phyloP scores from a whole-genome alignment of 2,329 filamentous ascomycete species.

The Xylariaceae sp. region DNA sequence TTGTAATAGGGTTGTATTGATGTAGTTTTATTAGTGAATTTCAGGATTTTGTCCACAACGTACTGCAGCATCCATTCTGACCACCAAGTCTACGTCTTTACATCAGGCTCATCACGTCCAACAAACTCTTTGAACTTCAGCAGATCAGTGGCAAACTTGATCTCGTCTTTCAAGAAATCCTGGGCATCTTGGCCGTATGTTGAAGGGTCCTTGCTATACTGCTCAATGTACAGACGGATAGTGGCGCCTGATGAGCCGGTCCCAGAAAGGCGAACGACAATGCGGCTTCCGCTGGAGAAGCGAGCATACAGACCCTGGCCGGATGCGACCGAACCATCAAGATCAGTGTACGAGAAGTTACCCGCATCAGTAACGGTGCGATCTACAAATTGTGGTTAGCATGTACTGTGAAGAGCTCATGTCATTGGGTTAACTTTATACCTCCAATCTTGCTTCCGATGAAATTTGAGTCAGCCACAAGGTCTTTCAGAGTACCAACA shows the following conservation, averaged over 20 bases:
- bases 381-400: constrained; percentile 36
- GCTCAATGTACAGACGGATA: constrained; percentile 95
- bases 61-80: not conserved
- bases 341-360: constrained; percentile 97
- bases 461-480: constrained; percentile 73
- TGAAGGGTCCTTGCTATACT: constrained; percentile 78
- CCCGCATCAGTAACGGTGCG: constrained; percentile 86
- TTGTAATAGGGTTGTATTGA: too few species aligned
- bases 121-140: constrained; percentile 93
- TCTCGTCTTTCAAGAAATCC: constrained; percentile 88
- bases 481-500: constrained; percentile 72
- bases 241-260: constrained; percentile 95
- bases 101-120: constrained; percentile 88
- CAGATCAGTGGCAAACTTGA: constrained; percentile 78
- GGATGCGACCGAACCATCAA: constrained; percentile 93
- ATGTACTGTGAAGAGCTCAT: not conserved
- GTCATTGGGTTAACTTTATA: constrained; percentile 17
- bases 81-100: constrained; percentile 72
- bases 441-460: constrained; percentile 79
- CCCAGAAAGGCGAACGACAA: constrained; percentile 91
- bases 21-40: not conserved
- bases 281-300: constrained; percentile 91
- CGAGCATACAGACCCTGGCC: constrained; percentile 95
- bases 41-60: not conserved
- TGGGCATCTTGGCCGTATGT: constrained; percentile 83